Conservation (phyloP, 164 flowering plant species). For the Vitis rupestris region DNA sequence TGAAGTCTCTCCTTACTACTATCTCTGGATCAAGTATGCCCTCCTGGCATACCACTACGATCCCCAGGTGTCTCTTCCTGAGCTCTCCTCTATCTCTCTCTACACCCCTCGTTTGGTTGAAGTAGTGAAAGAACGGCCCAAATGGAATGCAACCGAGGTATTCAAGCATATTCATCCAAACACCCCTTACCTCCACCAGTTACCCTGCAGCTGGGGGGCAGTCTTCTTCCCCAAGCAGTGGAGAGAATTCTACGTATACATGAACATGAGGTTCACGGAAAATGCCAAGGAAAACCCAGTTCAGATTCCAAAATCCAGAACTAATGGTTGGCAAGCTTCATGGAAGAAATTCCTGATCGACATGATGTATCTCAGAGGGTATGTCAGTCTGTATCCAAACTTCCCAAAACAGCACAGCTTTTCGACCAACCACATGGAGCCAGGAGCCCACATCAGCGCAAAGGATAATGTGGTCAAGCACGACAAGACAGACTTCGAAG, state of each 20-base stretch:
- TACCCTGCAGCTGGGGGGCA: conserved; percentile 98
- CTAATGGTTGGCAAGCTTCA: conserved; percentile 98
- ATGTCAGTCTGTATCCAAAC: conserved; percentile 88
- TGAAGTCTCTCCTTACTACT: conserved; percentile 95
- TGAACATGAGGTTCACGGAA: conserved; percentile 95
- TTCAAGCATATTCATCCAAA: conserved; percentile 84
- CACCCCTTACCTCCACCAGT: conserved; percentile 95
- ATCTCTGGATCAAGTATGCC: conserved; percentile 90
- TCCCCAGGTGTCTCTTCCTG: conserved; percentile 84
- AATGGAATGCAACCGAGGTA: conserved; percentile 84
- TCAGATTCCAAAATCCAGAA: conserved; percentile 90
- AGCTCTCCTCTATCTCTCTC: conserved; percentile 86
- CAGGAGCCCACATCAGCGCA: conserved; percentile 92
- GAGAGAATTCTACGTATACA: conserved; percentile 94
- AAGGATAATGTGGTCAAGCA: conserved; percentile 79
- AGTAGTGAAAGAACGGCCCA: conserved; percentile 92
- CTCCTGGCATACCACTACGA: conserved; percentile 85
- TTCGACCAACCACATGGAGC: conserved; percentile 98
- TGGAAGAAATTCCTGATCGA: conserved; percentile 98
- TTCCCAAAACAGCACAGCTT: conserved; percentile 92
- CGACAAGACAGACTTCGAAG: conserved; percentile 78
- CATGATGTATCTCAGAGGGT: conserved; percentile 96
- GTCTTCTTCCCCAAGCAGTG: conserved; percentile 99
- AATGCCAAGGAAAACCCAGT: conserved; percentile 89
- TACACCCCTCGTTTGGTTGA: conserved; percentile 88